Evolutionary conservation across 495 filamentous ascomycete genomes (phyloP), one percentile per base, ranked within the genome.

Genomic region (Lepidopterella palustris): DNA sequence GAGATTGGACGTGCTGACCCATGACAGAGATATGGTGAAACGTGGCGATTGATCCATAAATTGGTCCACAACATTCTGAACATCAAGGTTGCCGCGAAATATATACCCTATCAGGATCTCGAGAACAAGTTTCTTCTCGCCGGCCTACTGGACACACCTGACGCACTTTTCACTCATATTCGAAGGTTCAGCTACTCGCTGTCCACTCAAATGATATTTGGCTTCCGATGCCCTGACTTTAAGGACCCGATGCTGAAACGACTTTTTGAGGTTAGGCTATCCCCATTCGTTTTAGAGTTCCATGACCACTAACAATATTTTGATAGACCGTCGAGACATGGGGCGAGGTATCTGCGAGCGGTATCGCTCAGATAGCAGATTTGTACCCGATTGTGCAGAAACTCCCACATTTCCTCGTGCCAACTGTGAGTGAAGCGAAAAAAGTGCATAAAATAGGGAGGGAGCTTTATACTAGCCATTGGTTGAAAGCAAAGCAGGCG

Each of bases 151-250:
- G 70, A 71, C 11, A 55, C 66, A 23, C 69, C 69, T 0, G 54
- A 78, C 52, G 15, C 64, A 52, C 71, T 78, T 66, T 59, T 78
- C n/a, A 70, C 78, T 50, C 76, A 81, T 60, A 76, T 82, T 47
- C 73, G 79, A 10, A 74, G 80, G 45, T 84, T 80, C 65, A 74
- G 79, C 20, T 79, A 78, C 58, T 73, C 80, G 4, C 68, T 82
- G n/a, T 78, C 78, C 4, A 82, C 80, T 6, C 78, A 74, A 24
- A 82, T 83, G 77, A 71, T 80, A 5, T 84, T 78, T 57, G 80
- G 80, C 32, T 82, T 48, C 18, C 45, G 45, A 48, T 9, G 9
- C 8, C 45, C 45, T 5, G 18, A 21, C 20, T 48, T 53, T 20
- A 8, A 23, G 6, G 49, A 53, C 27, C 49, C 49, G 24, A 53